Conservation (phyloP, 345 rosid species). For the Linum trigynum region DNA sequence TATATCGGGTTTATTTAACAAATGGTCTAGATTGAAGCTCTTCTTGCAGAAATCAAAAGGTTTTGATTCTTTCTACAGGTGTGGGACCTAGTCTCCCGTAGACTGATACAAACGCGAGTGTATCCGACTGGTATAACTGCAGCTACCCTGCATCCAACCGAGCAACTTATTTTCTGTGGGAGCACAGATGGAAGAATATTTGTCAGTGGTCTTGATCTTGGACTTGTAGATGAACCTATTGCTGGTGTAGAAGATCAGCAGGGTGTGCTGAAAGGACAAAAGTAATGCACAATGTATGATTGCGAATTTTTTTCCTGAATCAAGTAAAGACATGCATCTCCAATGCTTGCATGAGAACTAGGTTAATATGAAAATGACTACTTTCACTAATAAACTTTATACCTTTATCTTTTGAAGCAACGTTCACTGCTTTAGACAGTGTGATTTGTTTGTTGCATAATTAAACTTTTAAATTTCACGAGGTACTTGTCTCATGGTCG, state of each 20-base stretch:
- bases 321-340: slow-evolving; percentile 1
- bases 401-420: too few species aligned
- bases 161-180: slow-evolving; percentile 33
- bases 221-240: slow-evolving; percentile 25
- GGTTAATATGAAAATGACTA: neutral
- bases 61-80: slow-evolving; percentile 21
- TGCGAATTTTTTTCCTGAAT: slow-evolving; percentile 21
- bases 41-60: neutral
- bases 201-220: slow-evolving; percentile 20
- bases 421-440: neutral
- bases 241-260: slow-evolving; percentile 21
- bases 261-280: slow-evolving; percentile 40
- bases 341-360: neutral
- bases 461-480: neutral
- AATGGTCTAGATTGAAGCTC: slow-evolving; percentile 3
- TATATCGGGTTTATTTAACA: neutral
- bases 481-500: neutral
- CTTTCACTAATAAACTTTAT: neutral
- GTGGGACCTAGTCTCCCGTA: slow-evolving; percentile 41
- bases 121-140: slow-evolving; percentile 35
- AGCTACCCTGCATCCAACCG: slow-evolving; percentile 26
- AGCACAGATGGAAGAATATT: slow-evolving; percentile 40
- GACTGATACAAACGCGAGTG: slow-evolving; percentile 28
- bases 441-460: neutral
- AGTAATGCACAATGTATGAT: slow-evolving; percentile 38